Percentiles rank a stretch among this genome's conserved stretches.
These are phyloP conservation scores for Tolypocladium pustulatum DNA, from an alignment of 2,329 filamentous ascomycete species.

Conservation along the genomic window DNA sequence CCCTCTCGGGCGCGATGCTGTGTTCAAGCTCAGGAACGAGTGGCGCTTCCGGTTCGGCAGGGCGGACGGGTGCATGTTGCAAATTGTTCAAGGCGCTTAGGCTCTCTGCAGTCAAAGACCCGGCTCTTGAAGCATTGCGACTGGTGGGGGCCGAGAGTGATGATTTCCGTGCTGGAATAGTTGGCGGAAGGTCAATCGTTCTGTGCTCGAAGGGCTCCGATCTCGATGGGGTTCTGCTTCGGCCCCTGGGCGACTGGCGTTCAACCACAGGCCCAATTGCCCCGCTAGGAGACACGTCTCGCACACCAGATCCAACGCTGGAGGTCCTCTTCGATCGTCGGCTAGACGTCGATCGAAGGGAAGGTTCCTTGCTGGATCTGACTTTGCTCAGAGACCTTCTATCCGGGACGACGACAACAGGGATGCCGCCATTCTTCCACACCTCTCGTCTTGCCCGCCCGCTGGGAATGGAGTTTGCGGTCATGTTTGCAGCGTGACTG, in stretches of 20 bases:
- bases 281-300: conserved; percentile 29
- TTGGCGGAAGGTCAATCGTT: conserved; percentile 50
- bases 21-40: neutral
- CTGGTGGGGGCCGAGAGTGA: conserved; percentile 55
- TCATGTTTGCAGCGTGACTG: conserved; percentile 38
- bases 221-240: conserved; percentile 32
- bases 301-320: conserved; percentile 39
- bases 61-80: conserved; percentile 12
- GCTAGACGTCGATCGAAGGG: conserved; percentile 51
- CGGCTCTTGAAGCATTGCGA: conserved; percentile 37
- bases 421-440: conserved; percentile 48
- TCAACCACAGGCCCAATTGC: conserved; percentile 33
- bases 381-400: conserved; percentile 43
- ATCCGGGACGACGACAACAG: conserved; percentile 52
- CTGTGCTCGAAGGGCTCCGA: conserved; percentile 41
- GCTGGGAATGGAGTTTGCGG: conserved; percentile 39
- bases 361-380: conserved; percentile 40
- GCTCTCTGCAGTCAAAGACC: conserved; percentile 35
- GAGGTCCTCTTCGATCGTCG: conserved; percentile 41
- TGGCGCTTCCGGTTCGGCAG: neutral
- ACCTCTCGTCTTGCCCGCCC: conserved; percentile 47
- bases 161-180: conserved; percentile 45
- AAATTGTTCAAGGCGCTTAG: conserved; percentile 41
- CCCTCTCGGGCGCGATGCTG: neutral
- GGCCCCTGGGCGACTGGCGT: conserved; percentile 26